These are phyloP conservation scores for Solanum boliviense DNA, from an alignment of 257 asterid genomes.

Conservation along the genomic window DNA sequence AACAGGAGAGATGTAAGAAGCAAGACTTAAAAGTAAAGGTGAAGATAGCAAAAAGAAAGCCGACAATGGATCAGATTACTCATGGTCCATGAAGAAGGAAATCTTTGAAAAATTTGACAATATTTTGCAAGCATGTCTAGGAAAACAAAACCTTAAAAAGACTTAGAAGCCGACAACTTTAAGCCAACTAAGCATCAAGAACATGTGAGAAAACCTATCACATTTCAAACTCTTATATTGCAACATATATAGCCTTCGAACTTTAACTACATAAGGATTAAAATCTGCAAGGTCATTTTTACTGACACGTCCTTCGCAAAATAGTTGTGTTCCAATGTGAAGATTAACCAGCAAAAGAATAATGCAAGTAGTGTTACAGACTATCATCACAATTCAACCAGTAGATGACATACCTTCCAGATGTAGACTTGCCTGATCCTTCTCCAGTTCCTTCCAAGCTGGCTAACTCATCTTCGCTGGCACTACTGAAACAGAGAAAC, in stretches of 20 bases:
- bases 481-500: conserved; percentile 14
- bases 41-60: neutral
- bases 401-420: conserved; percentile 25
- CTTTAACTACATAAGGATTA: neutral
- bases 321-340: neutral
- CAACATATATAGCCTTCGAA: neutral
- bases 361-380: neutral
- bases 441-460: conserved; percentile 15
- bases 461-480: conserved; percentile 18
- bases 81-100: neutral
- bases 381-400: neutral
- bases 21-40: neutral
- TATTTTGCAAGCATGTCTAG: neutral
- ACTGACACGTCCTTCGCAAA: neutral
- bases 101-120: neutral
- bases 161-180: neutral
- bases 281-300: neutral
- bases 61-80: neutral
- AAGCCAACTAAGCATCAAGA: neutral
- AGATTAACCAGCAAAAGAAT: neutral
- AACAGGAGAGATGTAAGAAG: neutral
- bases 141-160: neutral
- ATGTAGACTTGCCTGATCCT: conserved; percentile 2
- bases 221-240: neutral
- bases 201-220: neutral